phyloP scores from a whole-genome alignment of 768 basidiomycete species.

The Lentinus tigrinus region DNA sequence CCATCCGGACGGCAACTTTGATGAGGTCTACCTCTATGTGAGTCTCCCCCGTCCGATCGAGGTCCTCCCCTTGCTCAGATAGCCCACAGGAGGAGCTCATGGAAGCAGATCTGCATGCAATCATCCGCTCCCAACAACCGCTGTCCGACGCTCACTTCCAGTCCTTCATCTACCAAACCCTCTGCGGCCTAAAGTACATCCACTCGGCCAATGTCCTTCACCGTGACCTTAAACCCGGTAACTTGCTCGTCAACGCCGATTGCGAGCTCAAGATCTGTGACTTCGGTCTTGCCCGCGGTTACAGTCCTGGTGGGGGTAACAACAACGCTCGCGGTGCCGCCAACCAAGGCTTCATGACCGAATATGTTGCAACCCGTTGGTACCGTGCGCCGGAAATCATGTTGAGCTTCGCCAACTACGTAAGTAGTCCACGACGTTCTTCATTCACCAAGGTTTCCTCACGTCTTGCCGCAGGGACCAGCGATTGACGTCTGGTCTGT shows the following conservation, averaged over 20 bases:
- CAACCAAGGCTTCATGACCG: slow-evolving; percentile 97
- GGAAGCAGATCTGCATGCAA: slow-evolving; percentile 99
- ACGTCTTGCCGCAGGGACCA: slow-evolving; percentile 56
- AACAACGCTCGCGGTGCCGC: slow-evolving; percentile 58
- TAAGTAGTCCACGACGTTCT: slow-evolving; percentile 37
- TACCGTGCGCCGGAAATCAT: slow-evolving; percentile 99
- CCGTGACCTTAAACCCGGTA: slow-evolving; percentile 93
- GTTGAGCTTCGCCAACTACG: slow-evolving; percentile 94
- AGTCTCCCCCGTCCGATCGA: background rate
- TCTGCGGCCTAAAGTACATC: slow-evolving; percentile 97
- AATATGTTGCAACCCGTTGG: slow-evolving; percentile 99
- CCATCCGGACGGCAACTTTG: slow-evolving; percentile 87
- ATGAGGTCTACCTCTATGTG: slow-evolving; percentile 94
- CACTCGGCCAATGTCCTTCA: slow-evolving; percentile 98
- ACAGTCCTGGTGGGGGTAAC: slow-evolving; percentile 79
- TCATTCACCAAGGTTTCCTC: background rate
- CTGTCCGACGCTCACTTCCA: slow-evolving; percentile 91
- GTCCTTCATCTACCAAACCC: slow-evolving; percentile 96
- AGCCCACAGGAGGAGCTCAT: slow-evolving; percentile 87
- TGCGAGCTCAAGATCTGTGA: slow-evolving; percentile 99
- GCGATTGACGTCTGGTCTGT: slow-evolving; percentile 96
- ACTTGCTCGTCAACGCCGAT: slow-evolving; percentile 95
- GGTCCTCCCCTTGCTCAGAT: slow-evolving; percentile 3
- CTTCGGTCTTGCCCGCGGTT: slow-evolving; percentile 94
- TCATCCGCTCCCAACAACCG: slow-evolving; percentile 86